Base-by-base conservation (phyloP, 1,139 yeast species). In the Nakaseomyces bracarensis region DNA sequence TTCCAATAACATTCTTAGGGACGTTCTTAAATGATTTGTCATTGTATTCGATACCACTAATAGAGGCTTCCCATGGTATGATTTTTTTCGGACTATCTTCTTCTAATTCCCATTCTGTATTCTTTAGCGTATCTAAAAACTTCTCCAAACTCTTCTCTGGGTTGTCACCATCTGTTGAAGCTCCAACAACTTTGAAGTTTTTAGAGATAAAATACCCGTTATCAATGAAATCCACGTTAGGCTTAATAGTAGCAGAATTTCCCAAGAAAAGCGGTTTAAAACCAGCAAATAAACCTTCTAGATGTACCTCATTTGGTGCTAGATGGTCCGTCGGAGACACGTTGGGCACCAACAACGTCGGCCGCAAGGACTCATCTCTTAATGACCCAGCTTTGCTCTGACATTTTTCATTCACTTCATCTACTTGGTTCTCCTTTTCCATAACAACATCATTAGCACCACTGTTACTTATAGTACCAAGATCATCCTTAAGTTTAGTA, bases 31-130 rank as follows among this genome's bases (percentile, higher is more conserved):
- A 59, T 5, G 63, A 47, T 10, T 52, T 47, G 37, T 60, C 62
- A 15, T 54, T 50, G 39, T 54, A 59, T 13, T 56, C 47, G 47
- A 60, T 41, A 1, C 66, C 66, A 33, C 65, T 58, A 6, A 60
- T 53, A 1, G 65, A 59, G 1, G 62, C 65, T 41, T 61, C 63
- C 66, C 66, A 61, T 4, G 65, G 66, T 10, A 60, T 54, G 11
- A 57, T 43, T 1, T 58, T 56, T 25, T 46, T 49, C 25, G 46
- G 36, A 15, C 44, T 44, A 23, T 35, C 41, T 8, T 44, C 45
- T 13, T 44, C 42, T 15, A 46, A 36, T 25, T 46, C 44, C 36
- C 36, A 33, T 8, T 33, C 26, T 6, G 16, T 33, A 21, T 33
- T 21, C 36, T 33, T 21, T 10, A 33, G 3, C 18, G 36, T 13